Evolutionary conservation across 2,329 filamentous ascomycete species (phyloP).

Genomic region (Diplodia corticola): DNA sequence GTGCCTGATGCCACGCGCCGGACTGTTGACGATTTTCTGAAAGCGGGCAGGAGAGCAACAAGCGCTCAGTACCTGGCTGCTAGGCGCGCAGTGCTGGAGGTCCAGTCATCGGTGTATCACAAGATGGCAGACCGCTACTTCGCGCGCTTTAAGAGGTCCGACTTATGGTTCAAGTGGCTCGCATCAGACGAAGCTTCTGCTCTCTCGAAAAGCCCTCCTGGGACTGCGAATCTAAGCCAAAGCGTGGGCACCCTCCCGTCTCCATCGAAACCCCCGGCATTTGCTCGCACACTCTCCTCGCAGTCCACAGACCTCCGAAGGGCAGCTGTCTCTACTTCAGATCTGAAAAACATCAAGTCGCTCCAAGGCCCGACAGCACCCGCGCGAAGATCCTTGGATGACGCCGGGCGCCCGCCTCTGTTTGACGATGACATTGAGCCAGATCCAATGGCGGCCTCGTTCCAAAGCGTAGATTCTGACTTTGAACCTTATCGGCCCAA

Average conservation of each 20-base stretch:
- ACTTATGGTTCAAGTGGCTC: constrained; percentile 94
- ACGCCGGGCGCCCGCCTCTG: constrained; percentile 57
- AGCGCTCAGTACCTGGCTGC: constrained; percentile 81
- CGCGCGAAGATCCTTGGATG: constrained; percentile 70
- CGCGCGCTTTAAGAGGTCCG: constrained; percentile 84
- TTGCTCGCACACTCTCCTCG: constrained; percentile 52
- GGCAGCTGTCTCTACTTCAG: constrained; percentile 61
- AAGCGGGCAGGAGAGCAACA: constrained; percentile 73
- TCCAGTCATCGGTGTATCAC: constrained; percentile 80
- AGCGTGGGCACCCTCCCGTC: constrained; percentile 24
- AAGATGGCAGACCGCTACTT: constrained; percentile 81
- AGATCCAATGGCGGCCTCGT: constrained; percentile 73
- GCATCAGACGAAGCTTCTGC: constrained; percentile 72
- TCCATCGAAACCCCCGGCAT: constrained; percentile 35
- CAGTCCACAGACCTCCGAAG: constrained; percentile 56
- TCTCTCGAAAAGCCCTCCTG: constrained; percentile 31
- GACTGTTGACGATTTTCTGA: constrained; percentile 74
- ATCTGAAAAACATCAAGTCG: constrained; percentile 54
- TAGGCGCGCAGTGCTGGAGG: constrained; percentile 74
- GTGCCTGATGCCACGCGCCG: constrained; percentile 69
- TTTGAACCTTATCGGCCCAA: constrained; percentile 49
- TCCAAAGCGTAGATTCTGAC: constrained; percentile 77
- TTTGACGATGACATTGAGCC: constrained; percentile 81
- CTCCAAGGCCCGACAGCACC: constrained; percentile 48
- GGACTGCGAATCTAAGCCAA: neutral